Evolutionary conservation across 768 basidiomycete species (phyloP), one percentile per base, ranked within the genome.

Genomic region (Kwoniella dendrophila): DNA sequence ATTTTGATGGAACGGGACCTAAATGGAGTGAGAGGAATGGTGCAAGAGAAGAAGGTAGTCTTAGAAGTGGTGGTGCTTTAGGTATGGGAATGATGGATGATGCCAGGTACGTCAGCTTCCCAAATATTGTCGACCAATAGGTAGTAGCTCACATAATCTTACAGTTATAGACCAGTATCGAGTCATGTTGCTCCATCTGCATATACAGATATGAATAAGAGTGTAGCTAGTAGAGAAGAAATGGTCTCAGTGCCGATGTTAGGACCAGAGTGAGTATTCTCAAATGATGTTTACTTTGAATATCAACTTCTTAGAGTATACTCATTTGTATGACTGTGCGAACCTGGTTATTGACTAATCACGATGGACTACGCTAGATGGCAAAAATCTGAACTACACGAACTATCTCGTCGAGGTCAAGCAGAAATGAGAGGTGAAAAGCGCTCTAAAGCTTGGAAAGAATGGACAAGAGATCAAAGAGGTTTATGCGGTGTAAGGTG

Each of bases 201-300:
- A 26, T 53, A 66, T 30, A 18, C 57, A 12, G 43, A 32, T 24
- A 30, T 50, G 30, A 53, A 50, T 8, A 63, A 66, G 47, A 56
- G 55, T 5, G 34, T 24, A 11, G 38, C 50, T 4, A 64, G 66
- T 7, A 38, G 66, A 4, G 89, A 92, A 24, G 93, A 97, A 79
- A 83, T 94, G 77, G 88, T 95, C 44, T 95, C 93, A 0, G 91
- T 96, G 0, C 93, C 93, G 2, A 90, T 90, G 1, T 83, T 97
- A 2, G 93, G 93, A 20, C 81, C 93, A 0, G 93, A 97, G 80
- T 80, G 62, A 55, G 76, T 75, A 7, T 29, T 27, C 18, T 38
- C n/a, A n/a, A n/a, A n/a, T n/a, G n/a, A n/a, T n/a, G n/a, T n/a
- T n/a, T 38, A 38, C 8, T 18, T 38, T 38, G 36, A 38, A n/a